These are phyloP conservation scores for Fragosphaeria purpurea DNA, from an alignment of 2,329 filamentous ascomycete species.

Conservation along the genomic window DNA sequence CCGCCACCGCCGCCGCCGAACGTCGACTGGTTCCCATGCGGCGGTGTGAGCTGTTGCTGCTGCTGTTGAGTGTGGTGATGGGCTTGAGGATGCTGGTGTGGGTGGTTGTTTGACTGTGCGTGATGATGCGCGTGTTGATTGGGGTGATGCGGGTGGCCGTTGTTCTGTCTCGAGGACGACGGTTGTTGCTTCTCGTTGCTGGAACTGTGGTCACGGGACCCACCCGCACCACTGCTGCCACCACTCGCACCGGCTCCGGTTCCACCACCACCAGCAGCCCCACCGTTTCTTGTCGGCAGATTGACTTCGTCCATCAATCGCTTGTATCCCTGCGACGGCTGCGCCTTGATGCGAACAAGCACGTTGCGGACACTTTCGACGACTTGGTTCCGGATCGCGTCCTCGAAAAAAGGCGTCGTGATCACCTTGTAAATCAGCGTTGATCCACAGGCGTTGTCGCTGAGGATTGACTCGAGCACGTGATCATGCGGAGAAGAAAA, in stretches of 20 bases:
- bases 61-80: constrained; percentile 12
- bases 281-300: constrained; percentile 52
- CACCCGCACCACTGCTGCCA: constrained; percentile 29
- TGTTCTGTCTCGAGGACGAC: constrained; percentile 41
- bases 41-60: constrained; percentile 13
- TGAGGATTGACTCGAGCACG: constrained; percentile 79
- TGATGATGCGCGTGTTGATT: constrained; percentile 23
- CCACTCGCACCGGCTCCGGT: constrained; percentile 28
- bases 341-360: constrained; percentile 79
- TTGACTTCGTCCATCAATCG: constrained; percentile 98
- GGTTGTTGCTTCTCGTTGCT: constrained; percentile 45
- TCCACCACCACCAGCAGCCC: background rate
- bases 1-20: constrained; percentile 12
- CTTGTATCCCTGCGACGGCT: constrained; percentile 94
- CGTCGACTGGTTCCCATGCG: constrained; percentile 6
- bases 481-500: constrained; percentile 88
- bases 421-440: constrained; percentile 98
- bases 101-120: constrained; percentile 20
- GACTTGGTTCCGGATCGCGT: constrained; percentile 76
- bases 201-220: constrained; percentile 35
- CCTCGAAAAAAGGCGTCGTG: constrained; percentile 94
- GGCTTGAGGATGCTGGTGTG: constrained; percentile 17
- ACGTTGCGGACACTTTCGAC: constrained; percentile 88
- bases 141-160: constrained; percentile 31
- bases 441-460: constrained; percentile 82